Base-by-base conservation (phyloP, 345 rosid genomes). In the Draba incana region DNA sequence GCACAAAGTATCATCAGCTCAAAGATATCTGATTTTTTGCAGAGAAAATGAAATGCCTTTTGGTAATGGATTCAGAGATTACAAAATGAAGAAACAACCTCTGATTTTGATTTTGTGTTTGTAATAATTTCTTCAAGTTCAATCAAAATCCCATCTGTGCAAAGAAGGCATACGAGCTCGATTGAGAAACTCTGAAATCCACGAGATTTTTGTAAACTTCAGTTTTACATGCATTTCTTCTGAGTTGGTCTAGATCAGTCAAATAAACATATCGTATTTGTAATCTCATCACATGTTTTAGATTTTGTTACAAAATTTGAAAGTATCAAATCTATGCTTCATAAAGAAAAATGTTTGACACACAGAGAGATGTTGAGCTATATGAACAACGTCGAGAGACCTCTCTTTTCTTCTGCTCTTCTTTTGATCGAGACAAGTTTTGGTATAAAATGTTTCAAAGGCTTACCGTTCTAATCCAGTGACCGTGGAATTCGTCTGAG, bases 401-500 rank as follows among this genome's bases (percentile, higher is more conserved):
- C 64, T 30, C 23, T 53, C 61, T 57, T 30, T 16, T 56, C 52
- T 71, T 56, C 58, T 47, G 50, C 52, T 55, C 65, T 48, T 20
- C 51, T 56, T 35, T 48, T 48, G 46, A 57, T 57, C 23, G 11
- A 73, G 45, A 55, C 62, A 35, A 33, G 63, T 44, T 62, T 35
- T 6, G 28, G 68, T 52, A 44, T 33, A 30, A 41, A 50, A 48
- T 3, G 43, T 13, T 35, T 45, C 70, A 56, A 14, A 8, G 52
- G 20, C 50, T 47, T 44, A 85, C 78, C 92, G 71, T 72, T 80
- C 78, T 63, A 71, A 57, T 38, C 66, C 62, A 57, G 78, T 73
- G 49, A 45, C 56, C 2, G 85, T 83, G n/a, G 83, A 77, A 74
- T 90, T 90, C 52, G 66, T 30, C 60, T 28, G 63, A 20, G 65